Base-by-base conservation (phyloP, 75 land plant genomes). In the Picea glauca region DNA sequence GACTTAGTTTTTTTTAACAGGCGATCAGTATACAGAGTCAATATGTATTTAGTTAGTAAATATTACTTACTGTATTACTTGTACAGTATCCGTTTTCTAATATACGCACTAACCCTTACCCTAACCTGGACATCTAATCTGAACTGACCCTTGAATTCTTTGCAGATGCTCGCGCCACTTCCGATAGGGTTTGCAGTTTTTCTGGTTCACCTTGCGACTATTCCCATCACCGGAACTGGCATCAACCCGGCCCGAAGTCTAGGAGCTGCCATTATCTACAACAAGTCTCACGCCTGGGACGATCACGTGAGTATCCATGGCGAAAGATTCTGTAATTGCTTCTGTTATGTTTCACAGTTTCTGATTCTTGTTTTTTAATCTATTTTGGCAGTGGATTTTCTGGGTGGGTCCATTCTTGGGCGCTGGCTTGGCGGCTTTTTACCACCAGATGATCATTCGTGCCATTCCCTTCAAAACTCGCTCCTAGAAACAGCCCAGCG, bases 401-500 rank as follows among this genome's bases (percentile, higher is more conserved):
- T 90, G 93, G 93, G 92, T 91, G 0, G 93, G 93, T 38, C 93
- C 93, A 9, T 74, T 91, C 84, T 80, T 86, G 75, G 92, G 92
- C 58, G 93, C 92, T 75, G 86, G 88, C 23, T 88, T 90, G 7
- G 93, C 92, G 57, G 89, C 92, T 2, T 74, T 83, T 30, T 92
- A 92, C 86, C 88, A 92, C 80, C 78, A 79, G 78, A 61, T 92
- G 17, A 81, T 92, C 67, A 87, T 92, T 85, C 81, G 88, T 13
- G 92, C 93, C n/a, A n/a, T n/a, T n/a, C n/a, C n/a, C n/a, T n/a
- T n/a, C n/a, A n/a, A n/a, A n/a, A n/a, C n/a, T n/a, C n/a, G n/a
- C n/a, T n/a, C n/a, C n/a, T n/a, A n/a, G n/a, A n/a, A n/a, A n/a
- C n/a, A n/a, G n/a, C n/a, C n/a, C n/a, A n/a, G n/a, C n/a, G n/a